Evolutionary conservation across 78 protist genomes (phyloP), one percentile per base, ranked within the genome.

Genomic region (Dictyostelium firmibasis): DNA sequence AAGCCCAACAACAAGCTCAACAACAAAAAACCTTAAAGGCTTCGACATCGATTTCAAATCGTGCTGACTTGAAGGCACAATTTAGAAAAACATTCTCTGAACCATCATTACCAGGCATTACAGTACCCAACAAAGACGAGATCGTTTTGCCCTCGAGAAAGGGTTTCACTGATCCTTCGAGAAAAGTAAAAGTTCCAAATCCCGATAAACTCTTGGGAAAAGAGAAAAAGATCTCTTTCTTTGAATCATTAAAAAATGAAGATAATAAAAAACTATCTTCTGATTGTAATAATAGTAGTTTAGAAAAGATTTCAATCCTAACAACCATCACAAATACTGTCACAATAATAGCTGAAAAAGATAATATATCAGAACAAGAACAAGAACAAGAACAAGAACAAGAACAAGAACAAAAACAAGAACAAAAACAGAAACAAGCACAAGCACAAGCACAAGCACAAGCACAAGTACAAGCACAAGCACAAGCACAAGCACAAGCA

Each of bases 111-210:
- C 75, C 76, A 13, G 62, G 86, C 9, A 82, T 57, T 18, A 38
- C 79, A 6, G 13, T 50, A 2, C 27, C 44, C 7, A 60, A 62
- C 33, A 64, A 74, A 18, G 94, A 89, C 0, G 94, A 81, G 11
- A 64, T 64, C 9, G 72, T 78, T 1, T 69, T 67, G 25, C 82
- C 84, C 0, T 89, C 94, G 1, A 36, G 94, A 60, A 89, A 89
- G 31, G 86, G 85, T 33, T 41, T 89, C 18, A 89, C 94, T 1
- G 94, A 89, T 31, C 94, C 94, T 29, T 44, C 94, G 7, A 69
- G 94, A n/a, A 88, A 79, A 33, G 47, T 74, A 10, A 78, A 70
- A 33, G 60, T 82, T 14, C 85, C 85, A 60, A 89, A 81, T 14
- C 84, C 85, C 27, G 87, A 81, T 29, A 89, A 89, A 41, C 67